Base-by-base conservation (phyloP, 768 basidiomycete genomes). In the Obba rivulosa region DNA sequence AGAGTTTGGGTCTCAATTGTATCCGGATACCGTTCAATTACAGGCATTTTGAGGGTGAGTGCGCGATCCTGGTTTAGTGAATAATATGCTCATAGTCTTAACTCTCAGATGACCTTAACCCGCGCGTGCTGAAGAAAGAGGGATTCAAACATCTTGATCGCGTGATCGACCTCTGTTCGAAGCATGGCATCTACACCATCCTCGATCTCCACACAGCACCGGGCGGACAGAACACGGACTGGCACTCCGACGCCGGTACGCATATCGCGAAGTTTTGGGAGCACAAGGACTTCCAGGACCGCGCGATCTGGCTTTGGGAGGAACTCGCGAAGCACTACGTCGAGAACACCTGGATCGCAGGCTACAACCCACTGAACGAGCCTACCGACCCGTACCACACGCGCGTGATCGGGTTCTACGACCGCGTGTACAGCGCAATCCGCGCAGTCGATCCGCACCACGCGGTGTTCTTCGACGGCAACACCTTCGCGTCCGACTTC, bases 281-380 rank as follows among this genome's bases (percentile, higher is more conserved):
- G 43, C 85, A 91, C 73, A 88, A 81, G 55, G 87, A 91, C 63
- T 86, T 88, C 73, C 88, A 90, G 62, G 85, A 92, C 64, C 80
- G 88, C 2, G 66, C 75, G 9, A 63, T 89, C 45, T 83, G 83
- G 80, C 76, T 92, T 35, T 92, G 90, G 89, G 74, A 74, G 34
- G 70, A 87, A 58, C 72, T 91, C 28, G 85, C 89, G 1, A 72
- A 70, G 58, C 86, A 87, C 63, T 90, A 91, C 73, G 22, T 34
- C 8, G 41, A 25, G 22, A 31, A 31, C 22, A 9, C 4, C 34
- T 90, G 88, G 88, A 81, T 92, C 50, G 89, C 87, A 1, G 87
- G 89, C 16, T 92, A 87, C 68, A 92, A 92, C 65, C 85, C 83
- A 3, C 70, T 92, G 41, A 93, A 92, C 74, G 89, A 92, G 67